These are phyloP conservation scores for Cytospora piceae DNA, from an alignment of 2,329 filamentous ascomycete species.

Conservation along the genomic window DNA sequence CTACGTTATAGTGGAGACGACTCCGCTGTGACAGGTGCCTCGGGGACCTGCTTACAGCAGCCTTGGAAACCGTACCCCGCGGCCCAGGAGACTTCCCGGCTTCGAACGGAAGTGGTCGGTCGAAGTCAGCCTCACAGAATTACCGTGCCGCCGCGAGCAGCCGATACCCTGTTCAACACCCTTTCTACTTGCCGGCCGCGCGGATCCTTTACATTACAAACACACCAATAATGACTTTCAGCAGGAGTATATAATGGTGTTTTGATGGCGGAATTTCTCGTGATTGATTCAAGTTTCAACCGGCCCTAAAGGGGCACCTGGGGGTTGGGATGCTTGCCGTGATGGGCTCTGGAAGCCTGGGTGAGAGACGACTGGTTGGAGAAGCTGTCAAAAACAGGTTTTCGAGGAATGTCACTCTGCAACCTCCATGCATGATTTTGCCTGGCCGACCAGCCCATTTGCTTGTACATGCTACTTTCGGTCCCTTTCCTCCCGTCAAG, in stretches of 20 bases:
- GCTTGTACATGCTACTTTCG: background rate
- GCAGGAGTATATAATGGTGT: background rate
- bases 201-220: background rate
- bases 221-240: background rate
- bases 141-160: background rate
- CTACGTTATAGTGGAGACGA: slow-evolving; percentile 1
- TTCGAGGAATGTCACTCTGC: slow-evolving; percentile 11
- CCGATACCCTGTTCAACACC: background rate
- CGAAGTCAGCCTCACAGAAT: background rate
- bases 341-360: slow-evolving; percentile 18
- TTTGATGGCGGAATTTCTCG: slow-evolving; percentile 1
- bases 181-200: background rate
- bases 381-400: slow-evolving; percentile 21
- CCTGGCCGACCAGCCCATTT: slow-evolving; percentile 3
- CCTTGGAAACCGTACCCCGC: slow-evolving; percentile 4
- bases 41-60: slow-evolving; percentile 6
- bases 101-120: background rate
- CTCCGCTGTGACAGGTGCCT: slow-evolving; percentile 12
- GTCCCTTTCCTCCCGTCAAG: background rate
- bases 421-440: slow-evolving; percentile 9
- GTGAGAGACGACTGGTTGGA: slow-evolving; percentile 5
- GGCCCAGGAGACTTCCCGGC: background rate
- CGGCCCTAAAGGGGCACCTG: slow-evolving; percentile 7
- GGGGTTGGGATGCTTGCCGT: background rate
- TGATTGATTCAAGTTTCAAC: background rate